Base-by-base conservation (phyloP, 306 rosid genomes). In the Adenanthera pavonina region DNA sequence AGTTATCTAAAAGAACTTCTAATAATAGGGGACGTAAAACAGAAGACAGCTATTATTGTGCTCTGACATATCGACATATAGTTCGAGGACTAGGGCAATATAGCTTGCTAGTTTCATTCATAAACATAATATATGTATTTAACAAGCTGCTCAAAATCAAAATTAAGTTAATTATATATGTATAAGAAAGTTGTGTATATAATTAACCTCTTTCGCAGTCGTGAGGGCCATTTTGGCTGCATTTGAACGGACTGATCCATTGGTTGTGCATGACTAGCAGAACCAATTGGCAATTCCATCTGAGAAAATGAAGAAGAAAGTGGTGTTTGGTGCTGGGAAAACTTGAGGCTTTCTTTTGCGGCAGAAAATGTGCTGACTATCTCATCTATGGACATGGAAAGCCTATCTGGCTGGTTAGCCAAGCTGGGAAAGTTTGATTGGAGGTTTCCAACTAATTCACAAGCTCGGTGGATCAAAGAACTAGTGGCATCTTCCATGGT, bases 181-280 rank as follows among this genome's bases (percentile, higher is more conserved):
- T 25, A 25, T 25, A 38, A 43, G 6, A 6, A 67, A 40, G 33
- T 78, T 71, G 14, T 67, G 6, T 72, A 92, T 30, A 25, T 25
- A 25, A 25, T 25, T 25, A 25, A 59, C 98, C 97, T 85, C 85
- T 76, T 83, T 43, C 88, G 81, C 0, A 81, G 74, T 72, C 90
- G 74, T 49, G 88, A 88, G 9, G 89, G 65, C 80, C 41, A 64
- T 52, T 57, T 83, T 74, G 51, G 81, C 80, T 33, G 25, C 2
- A 40, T 5, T 60, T 53, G 75, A 19, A 11, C 20, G 69, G 66
- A 75, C 2, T 67, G 78, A 48, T 81, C 87, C 81, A 71, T 69
- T 59, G 78, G 48, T 3, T 66, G 83, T 3, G 81, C 10, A 49
- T 5, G 19, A 69, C 35, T 53, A 52, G 47, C 34, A 34, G 83